A percentile compares a stretch with the other conserved stretches of the same genome.
phyloP scores from a whole-genome alignment of 352 stramenopile species.

The Phytophthora rubi region DNA sequence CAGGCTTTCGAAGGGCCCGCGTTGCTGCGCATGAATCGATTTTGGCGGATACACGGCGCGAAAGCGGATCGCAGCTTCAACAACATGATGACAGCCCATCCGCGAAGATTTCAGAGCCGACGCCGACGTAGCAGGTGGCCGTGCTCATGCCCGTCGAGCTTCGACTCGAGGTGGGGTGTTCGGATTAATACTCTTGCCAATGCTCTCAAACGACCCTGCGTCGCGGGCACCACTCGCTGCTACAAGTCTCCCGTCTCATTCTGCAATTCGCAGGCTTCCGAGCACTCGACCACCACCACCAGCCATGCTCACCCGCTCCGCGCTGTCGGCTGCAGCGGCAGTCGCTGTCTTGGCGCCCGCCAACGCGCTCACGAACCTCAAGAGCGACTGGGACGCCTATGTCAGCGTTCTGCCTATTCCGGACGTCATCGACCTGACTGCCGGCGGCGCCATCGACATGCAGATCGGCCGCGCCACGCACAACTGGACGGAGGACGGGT shows the following conservation, averaged over 20 bases:
- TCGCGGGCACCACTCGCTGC: constrained; percentile 9
- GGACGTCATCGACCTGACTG: constrained; percentile 51
- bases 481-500: constrained; percentile 46
- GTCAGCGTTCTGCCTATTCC: constrained; percentile 44
- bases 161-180: no score
- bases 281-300: constrained; percentile 14
- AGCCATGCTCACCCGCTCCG: constrained; percentile 21
- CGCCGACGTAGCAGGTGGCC: constrained; percentile 13
- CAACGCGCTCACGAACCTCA: constrained; percentile 40
- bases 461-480: constrained; percentile 43
- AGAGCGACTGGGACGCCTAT: constrained; percentile 54
- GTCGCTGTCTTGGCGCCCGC: constrained; percentile 15
- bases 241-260: constrained; percentile 21
- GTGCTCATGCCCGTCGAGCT: constrained; percentile 17
- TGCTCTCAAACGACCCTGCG: not conserved
- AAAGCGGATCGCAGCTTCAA: constrained; percentile 14
- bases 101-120: constrained; percentile 1
- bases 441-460: constrained; percentile 46
- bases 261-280: constrained; percentile 28
- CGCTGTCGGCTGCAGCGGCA: constrained; percentile 22
- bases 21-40: constrained; percentile 1
- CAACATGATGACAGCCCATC: not conserved
- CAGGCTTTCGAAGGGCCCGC: not conserved
- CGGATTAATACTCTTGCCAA: constrained; percentile 21
- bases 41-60: constrained; percentile 1